Conservation (phyloP, 208 protist species). For the Trypanosoma congolense region DNA sequence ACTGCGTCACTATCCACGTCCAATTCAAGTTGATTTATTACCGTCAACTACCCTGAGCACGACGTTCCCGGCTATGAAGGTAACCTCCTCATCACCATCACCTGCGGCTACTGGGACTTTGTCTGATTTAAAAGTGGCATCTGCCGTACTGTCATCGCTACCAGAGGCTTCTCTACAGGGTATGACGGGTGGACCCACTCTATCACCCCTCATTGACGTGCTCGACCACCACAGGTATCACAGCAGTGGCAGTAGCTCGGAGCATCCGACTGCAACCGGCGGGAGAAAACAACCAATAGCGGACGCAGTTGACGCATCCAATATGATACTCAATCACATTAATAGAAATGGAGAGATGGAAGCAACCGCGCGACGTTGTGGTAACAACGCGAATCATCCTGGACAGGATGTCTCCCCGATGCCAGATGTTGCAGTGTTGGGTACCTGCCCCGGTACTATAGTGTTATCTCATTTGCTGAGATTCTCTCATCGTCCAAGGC, state of each 20-base stretch:
- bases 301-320: too few species aligned
- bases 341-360: slow-evolving; percentile 6
- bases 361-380: slow-evolving; percentile 3
- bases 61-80: slow-evolving; percentile 2
- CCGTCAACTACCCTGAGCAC: slow-evolving; percentile 14
- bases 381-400: neutral
- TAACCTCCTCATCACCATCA: neutral
- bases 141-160: neutral
- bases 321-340: too few species aligned
- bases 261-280: too few species aligned
- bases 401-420: neutral
- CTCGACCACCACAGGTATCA: slow-evolving; percentile 16
- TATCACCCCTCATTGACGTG: slow-evolving; percentile 18
- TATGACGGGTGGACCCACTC: slow-evolving; percentile 13
- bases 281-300: too few species aligned
- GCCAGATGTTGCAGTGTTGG: slow-evolving; percentile 1
- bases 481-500: slow-evolving; percentile 64
- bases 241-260: slow-evolving; percentile 1
- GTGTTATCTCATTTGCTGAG: slow-evolving; percentile 69
- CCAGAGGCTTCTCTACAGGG: neutral
- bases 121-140: slow-evolving; percentile 14
- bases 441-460: slow-evolving; percentile 36
- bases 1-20: slow-evolving; percentile 37
- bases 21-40: slow-evolving; percentile 12
- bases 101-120: neutral